These are phyloP conservation scores for Daphne laureola DNA, from an alignment of 441 rosid genomes.

Conservation along the genomic window DNA sequence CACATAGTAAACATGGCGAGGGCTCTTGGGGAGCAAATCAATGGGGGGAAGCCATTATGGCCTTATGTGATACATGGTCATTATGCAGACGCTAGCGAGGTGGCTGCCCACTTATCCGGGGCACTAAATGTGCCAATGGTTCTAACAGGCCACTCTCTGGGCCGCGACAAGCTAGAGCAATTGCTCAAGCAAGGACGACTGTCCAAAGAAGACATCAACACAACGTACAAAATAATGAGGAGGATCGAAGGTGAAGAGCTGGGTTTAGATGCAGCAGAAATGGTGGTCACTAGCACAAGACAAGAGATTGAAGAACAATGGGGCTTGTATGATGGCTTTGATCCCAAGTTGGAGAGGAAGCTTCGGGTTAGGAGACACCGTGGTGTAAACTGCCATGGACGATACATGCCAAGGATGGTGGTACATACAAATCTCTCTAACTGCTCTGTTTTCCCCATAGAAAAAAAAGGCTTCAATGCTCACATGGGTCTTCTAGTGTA, in stretches of 20 bases:
- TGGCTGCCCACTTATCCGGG: slow-evolving; percentile 55
- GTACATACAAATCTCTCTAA: slow-evolving; percentile 22
- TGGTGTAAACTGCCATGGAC: slow-evolving; percentile 63
- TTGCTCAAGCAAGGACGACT: slow-evolving; percentile 67
- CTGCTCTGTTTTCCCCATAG: not conserved
- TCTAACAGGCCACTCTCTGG: slow-evolving; percentile 64
- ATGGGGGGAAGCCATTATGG: slow-evolving; percentile 57
- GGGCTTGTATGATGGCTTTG: slow-evolving; percentile 77
- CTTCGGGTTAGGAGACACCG: slow-evolving; percentile 55
- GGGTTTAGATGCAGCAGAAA: slow-evolving; percentile 59
- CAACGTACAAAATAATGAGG: slow-evolving; percentile 59
- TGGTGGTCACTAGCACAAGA: slow-evolving; percentile 71
- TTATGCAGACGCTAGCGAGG: slow-evolving; percentile 69
- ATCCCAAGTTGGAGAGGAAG: slow-evolving; percentile 59
- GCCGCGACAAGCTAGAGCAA: slow-evolving; percentile 71
- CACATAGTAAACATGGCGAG: slow-evolving; percentile 59
- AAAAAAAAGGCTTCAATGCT: not conserved
- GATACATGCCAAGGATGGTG: slow-evolving; percentile 71
- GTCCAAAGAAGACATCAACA: slow-evolving; percentile 50
- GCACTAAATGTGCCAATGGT: slow-evolving; percentile 72
- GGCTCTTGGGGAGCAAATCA: slow-evolving; percentile 48
- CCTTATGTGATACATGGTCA: slow-evolving; percentile 73
- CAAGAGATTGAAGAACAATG: slow-evolving; percentile 77
- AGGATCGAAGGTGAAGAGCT: slow-evolving; percentile 62
- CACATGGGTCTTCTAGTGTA: not conserved